A percentile compares a stretch with the other conserved stretches of the same genome.
Conservation (phyloP, 371 early-diverging fungal species). For the Blakeslea trispora region DNA sequence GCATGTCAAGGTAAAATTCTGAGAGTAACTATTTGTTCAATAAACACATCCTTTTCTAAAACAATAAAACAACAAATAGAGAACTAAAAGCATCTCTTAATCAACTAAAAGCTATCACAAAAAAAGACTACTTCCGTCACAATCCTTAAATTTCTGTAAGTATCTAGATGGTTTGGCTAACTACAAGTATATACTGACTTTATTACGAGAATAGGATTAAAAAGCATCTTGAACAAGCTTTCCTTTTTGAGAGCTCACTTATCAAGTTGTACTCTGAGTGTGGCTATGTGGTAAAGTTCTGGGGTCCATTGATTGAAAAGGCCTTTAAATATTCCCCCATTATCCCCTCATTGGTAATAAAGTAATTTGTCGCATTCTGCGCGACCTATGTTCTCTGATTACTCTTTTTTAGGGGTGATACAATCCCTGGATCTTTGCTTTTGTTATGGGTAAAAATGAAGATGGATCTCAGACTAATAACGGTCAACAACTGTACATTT, state of each 20-base stretch:
- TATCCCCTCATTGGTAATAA: slow-evolving; percentile 23
- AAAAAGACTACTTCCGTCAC: slow-evolving; percentile 13
- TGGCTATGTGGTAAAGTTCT: slow-evolving; percentile 16
- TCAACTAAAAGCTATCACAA: slow-evolving; percentile 6
- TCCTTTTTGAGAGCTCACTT: slow-evolving; percentile 16
- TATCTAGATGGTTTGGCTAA: slow-evolving; percentile 18
- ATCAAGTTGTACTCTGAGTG: slow-evolving; percentile 17
- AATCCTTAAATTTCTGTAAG: slow-evolving; percentile 19
- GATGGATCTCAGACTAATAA: slow-evolving; percentile 20
- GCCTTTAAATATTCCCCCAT: slow-evolving; percentile 15
- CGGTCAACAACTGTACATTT: slow-evolving; percentile 5
- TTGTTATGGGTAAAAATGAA: slow-evolving; percentile 19
- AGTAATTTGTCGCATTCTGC: slow-evolving; percentile 13
- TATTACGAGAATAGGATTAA: slow-evolving; percentile 23
- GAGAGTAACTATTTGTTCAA: slow-evolving; percentile 18
- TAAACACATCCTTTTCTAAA: slow-evolving; percentile 22
- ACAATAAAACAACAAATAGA: slow-evolving; percentile 13
- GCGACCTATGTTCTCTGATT: slow-evolving; percentile 17
- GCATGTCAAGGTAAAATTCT: slow-evolving; percentile 15
- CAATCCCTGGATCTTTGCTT: slow-evolving; percentile 13
- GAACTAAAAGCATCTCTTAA: slow-evolving; percentile 14
- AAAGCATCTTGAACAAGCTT: slow-evolving; percentile 18
- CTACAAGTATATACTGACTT: slow-evolving; percentile 19
- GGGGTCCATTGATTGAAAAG: slow-evolving; percentile 22
- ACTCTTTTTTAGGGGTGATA: slow-evolving; percentile 22